phyloP scores from a whole-genome alignment of 2,329 filamentous ascomycete genomes.

The Clonostachys solani region DNA sequence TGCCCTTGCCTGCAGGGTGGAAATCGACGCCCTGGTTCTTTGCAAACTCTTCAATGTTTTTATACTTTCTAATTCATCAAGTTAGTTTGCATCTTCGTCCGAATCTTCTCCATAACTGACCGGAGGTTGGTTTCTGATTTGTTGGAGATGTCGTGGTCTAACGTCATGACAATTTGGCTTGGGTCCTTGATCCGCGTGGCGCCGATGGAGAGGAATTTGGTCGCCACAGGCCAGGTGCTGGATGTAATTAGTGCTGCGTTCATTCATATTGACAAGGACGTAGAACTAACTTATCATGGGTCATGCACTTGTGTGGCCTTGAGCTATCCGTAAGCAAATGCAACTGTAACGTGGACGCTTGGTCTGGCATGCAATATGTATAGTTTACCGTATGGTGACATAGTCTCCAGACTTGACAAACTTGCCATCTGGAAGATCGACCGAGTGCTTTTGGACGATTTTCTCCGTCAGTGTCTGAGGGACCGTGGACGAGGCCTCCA shows the following conservation, averaged over 20 bases:
- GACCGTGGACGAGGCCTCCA: slow-evolving; percentile 17
- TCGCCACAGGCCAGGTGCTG: slow-evolving; percentile 71
- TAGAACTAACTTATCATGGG: slow-evolving; percentile 47
- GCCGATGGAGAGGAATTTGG: slow-evolving; percentile 77
- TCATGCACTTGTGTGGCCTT: slow-evolving; percentile 71
- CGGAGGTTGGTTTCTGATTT: slow-evolving; percentile 67
- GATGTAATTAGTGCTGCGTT: slow-evolving; percentile 20
- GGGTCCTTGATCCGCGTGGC: slow-evolving; percentile 58
- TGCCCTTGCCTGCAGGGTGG: slow-evolving; percentile 73
- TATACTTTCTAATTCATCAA: slow-evolving; percentile 62
- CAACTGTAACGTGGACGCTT: too few species aligned
- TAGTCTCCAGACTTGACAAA: slow-evolving; percentile 78
- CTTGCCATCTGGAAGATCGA: slow-evolving; percentile 74
- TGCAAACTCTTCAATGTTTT: slow-evolving; percentile 78
- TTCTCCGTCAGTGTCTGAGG: slow-evolving; percentile 84
- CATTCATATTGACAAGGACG: too few species aligned
- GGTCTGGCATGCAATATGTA: too few species aligned
- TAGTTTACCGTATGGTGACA: slow-evolving; percentile 51
- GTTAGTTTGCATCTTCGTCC: too few species aligned
- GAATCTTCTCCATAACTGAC: too few species aligned
- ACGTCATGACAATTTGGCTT: slow-evolving; percentile 62
- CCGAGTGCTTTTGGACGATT: slow-evolving; percentile 78
- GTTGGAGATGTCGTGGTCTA: slow-evolving; percentile 90
- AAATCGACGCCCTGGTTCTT: slow-evolving; percentile 72
- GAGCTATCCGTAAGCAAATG: too few species aligned